Evolutionary conservation across 805 yeast species (phyloP).

Genomic region (Gaillardinia entomophila): DNA sequence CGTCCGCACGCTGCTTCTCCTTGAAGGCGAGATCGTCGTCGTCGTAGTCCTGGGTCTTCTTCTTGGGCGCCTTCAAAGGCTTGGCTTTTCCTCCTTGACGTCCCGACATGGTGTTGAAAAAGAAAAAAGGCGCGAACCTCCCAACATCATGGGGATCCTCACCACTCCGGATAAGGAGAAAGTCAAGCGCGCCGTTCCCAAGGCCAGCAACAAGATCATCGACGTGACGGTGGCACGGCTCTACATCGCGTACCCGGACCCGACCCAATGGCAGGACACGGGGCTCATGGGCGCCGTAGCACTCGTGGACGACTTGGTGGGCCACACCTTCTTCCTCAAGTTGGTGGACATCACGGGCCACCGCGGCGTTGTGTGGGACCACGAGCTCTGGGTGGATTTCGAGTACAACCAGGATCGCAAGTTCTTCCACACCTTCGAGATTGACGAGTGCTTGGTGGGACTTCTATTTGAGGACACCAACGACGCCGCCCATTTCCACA

Average conservation of each 20-base stretch:
- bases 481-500: constrained; percentile 83
- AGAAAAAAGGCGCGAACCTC: background rate
- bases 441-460: constrained; percentile 85
- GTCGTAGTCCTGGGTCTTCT: constrained; percentile 66
- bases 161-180: constrained; percentile 72
- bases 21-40: constrained; percentile 89
- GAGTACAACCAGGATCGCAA: constrained; percentile 90
- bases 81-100: constrained; percentile 97
- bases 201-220: constrained; percentile 76
- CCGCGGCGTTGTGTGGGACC: constrained; percentile 94
- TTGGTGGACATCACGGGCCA: constrained; percentile 78
- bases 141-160: constrained; percentile 31
- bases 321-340: constrained; percentile 88
- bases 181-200: constrained; percentile 84
- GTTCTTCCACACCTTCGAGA: constrained; percentile 90
- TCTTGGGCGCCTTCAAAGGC: constrained; percentile 85
- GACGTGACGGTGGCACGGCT: constrained; percentile 89
- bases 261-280: constrained; percentile 76
- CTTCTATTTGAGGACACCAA: constrained; percentile 80
- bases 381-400: constrained; percentile 84
- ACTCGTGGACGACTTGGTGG: constrained; percentile 87
- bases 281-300: constrained; percentile 86
- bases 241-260: constrained; percentile 85
- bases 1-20: constrained; percentile 92
- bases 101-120: constrained; percentile 60